A percentile compares a stretch with the other conserved stretches of the same genome.
Evolutionary conservation across 345 rosid species (phyloP).

Genomic region (Salix caprea): DNA sequence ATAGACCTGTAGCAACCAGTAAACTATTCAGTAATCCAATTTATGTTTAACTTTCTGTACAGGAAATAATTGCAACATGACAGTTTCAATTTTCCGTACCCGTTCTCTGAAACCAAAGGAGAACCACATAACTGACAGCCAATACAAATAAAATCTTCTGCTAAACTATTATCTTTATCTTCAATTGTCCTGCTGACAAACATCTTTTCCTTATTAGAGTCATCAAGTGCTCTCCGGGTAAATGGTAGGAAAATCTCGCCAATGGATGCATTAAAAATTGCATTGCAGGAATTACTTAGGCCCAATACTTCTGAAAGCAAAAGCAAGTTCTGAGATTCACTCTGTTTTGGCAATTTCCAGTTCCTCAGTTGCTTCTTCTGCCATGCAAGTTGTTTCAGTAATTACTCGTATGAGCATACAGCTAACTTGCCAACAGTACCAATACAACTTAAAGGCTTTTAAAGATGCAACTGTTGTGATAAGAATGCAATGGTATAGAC

Average conservation of each 20-base stretch:
- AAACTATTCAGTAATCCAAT: neutral
- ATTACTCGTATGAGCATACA: neutral
- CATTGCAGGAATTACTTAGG: conserved; percentile 25
- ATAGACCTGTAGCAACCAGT: conserved; percentile 22
- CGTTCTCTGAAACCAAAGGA: conserved; percentile 33
- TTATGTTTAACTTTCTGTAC: neutral
- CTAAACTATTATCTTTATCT: conserved; percentile 16
- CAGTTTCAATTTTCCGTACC: conserved; percentile 21
- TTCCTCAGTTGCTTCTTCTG: conserved; percentile 36
- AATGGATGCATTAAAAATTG: conserved; percentile 35
- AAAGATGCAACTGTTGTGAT: neutral
- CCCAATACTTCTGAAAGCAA: conserved; percentile 38
- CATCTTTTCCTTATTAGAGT: conserved; percentile 43
- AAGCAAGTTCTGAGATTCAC: conserved; percentile 23
- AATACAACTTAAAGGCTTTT: neutral
- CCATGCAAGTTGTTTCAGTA: conserved; percentile 2
- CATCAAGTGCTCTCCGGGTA: conserved; percentile 30
- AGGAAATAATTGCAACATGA: neutral
- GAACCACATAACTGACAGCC: conserved; percentile 51
- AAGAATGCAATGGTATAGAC: neutral
- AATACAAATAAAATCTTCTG: conserved; percentile 46
- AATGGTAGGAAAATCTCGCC: conserved; percentile 54
- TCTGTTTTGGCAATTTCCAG: conserved; percentile 48
- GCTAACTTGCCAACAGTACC: neutral
- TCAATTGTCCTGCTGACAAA: conserved; percentile 40